Evolutionary conservation across 805 yeast species (phyloP).

Genomic region (Monosporozyma yasuniensis): DNA sequence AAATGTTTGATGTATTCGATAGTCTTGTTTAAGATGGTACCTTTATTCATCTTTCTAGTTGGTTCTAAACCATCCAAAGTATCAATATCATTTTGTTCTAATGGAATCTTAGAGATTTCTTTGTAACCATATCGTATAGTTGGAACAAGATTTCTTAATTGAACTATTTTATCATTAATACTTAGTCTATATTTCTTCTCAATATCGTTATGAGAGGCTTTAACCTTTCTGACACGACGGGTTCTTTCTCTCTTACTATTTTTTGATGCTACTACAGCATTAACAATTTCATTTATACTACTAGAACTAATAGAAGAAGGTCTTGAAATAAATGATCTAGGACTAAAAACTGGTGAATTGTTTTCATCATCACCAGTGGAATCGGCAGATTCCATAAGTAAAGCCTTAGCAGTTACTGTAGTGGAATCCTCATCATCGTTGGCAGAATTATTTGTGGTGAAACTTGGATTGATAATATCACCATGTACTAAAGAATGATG

Average conservation of each 20-base stretch:
- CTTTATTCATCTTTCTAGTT: conserved; percentile 69
- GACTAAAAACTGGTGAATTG: neutral
- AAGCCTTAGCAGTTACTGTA: neutral
- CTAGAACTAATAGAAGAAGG: neutral
- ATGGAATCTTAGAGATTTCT: conserved; percentile 39
- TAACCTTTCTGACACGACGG: conserved; percentile 33
- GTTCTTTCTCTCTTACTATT: conserved; percentile 10
- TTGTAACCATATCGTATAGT: conserved; percentile 43
- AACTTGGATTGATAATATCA: neutral
- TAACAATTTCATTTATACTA: neutral
- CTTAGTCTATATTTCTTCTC: conserved; percentile 66
- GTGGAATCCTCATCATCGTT: neutral
- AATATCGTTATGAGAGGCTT: conserved; percentile 59
- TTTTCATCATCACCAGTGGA: neutral
- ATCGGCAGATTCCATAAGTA: neutral
- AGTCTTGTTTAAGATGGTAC: conserved; percentile 65
- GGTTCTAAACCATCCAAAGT: conserved; percentile 67
- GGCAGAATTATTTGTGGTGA: neutral
- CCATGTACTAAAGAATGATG: neutral
- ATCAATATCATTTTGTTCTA: conserved; percentile 49
- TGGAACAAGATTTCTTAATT: conserved; percentile 59
- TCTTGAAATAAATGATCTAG: neutral
- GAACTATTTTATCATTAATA: conserved; percentile 57
- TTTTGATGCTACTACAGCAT: neutral
- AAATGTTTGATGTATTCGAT: conserved; percentile 70